phyloP scores from a whole-genome alignment of 495 filamentous ascomycete genomes.

The Talaromyces borbonicus region DNA sequence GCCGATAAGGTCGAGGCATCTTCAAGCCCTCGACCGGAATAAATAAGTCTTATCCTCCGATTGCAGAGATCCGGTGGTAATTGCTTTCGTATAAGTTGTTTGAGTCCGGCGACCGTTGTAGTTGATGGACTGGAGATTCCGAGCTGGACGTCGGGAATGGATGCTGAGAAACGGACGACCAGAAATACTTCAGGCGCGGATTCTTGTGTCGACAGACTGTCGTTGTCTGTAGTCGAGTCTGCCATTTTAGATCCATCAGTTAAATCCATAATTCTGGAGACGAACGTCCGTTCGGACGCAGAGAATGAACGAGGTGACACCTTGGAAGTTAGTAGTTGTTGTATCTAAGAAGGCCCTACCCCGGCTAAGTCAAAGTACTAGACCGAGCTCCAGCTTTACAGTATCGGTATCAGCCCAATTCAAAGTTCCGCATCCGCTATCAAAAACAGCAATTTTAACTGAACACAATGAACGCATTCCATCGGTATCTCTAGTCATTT shows the following conservation, averaged over 20 bases:
- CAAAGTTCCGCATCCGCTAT: no score
- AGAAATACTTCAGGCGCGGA: slow-evolving; percentile 48
- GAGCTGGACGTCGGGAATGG: slow-evolving; percentile 73
- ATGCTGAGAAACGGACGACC: slow-evolving; percentile 79
- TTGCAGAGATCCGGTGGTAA: slow-evolving; percentile 52
- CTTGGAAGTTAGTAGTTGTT: no score
- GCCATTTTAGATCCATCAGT: slow-evolving; percentile 6
- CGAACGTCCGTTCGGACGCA: no score
- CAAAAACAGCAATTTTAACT: no score
- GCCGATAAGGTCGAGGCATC: slow-evolving; percentile 54
- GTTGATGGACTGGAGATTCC: slow-evolving; percentile 54
- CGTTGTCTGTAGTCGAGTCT: slow-evolving; percentile 8
- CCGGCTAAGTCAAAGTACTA: no score
- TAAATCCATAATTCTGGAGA: no score
- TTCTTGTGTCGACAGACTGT: slow-evolving; percentile 14
- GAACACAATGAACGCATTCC: no score
- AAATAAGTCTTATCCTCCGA: slow-evolving; percentile 74
- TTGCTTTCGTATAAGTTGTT: slow-evolving; percentile 66
- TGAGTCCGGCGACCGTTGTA: slow-evolving; percentile 66
- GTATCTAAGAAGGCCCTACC: no score
- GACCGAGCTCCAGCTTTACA: no score
- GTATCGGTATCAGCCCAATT: no score
- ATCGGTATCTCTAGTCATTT: no score
- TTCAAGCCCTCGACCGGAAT: slow-evolving; percentile 73
- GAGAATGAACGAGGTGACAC: no score